Evolutionary conservation across 352 stramenopile species (phyloP), one percentile per base, ranked within the genome.

Genomic region (Thalassiosira oceanica): DNA sequence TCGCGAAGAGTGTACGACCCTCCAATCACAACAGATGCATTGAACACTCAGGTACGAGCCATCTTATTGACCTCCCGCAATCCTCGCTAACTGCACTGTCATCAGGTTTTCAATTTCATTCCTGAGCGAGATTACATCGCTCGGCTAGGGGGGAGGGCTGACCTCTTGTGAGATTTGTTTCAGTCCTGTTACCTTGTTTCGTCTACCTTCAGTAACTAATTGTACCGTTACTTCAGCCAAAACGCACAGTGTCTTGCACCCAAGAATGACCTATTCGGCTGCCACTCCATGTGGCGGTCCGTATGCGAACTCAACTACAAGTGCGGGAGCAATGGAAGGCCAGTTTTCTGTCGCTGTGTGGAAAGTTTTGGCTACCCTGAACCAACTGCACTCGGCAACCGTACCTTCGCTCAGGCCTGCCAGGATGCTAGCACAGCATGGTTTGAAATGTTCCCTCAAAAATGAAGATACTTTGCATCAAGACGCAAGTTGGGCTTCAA

Each of bases 101-200:
- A n/a, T n/a, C n/a, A n/a, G n/a, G n/a, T n/a, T n/a, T 87, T 85
- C 37, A 85, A 87, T 49, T 79, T 85, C 23, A 82, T 85, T 41
- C 70, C 60, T 61, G 46, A 70, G 21, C 36, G 68, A 29, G 68
- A 78, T 53, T 64, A 64, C 15, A 65, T 78, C 43, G 68, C 68
- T n/a, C 58, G 61, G 20, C 61, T 78, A 51, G 68, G 61, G 16
- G 68, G 61, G 0, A 36, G 56, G 10, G n/a, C 44, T 13, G 28
- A 23, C 13, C 50, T 56, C 10, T 57, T 51, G 28, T 52, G 35
- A 60, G 33, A 16, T 11, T 39, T n/a, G 33, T 11, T 39, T n/a
- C 10, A 39, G 33, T 39, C 10, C 33, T 11, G n/a, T 21, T 15
- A 8, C n/a, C 16, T 6, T 48, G 10, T 48, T 6, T 48, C n/a